A percentile compares a stretch with the other conserved stretches of the same genome.
Evolutionary conservation across 2,329 filamentous ascomycete genomes (phyloP).

Genomic region (Aspergillus novoparasiticus): DNA sequence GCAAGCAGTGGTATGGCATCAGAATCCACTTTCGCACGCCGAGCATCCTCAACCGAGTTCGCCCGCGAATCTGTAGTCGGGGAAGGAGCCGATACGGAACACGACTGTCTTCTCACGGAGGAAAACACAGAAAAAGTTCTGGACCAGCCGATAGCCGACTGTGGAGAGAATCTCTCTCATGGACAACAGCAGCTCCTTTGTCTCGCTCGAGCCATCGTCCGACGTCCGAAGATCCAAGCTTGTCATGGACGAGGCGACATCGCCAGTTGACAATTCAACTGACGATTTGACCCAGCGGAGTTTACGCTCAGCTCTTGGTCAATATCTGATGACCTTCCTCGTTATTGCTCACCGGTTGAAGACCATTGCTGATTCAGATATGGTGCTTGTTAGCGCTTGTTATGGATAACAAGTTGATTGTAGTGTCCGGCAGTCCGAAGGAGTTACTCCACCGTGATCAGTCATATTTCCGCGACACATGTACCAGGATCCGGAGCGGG

Average conservation of each 20-base stretch:
- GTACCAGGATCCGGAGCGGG: neutral
- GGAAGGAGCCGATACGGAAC: too few species aligned
- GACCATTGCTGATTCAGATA: slow-evolving; percentile 77
- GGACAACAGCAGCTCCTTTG: slow-evolving; percentile 37
- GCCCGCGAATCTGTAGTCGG: too few species aligned
- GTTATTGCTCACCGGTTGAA: slow-evolving; percentile 77
- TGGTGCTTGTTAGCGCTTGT: slow-evolving; percentile 74
- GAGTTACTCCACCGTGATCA: slow-evolving; percentile 47
- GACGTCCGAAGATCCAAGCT: slow-evolving; percentile 75
- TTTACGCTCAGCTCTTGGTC: slow-evolving; percentile 69
- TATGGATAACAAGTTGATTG: slow-evolving; percentile 66
- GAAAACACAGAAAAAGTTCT: too few species aligned
- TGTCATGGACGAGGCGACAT: slow-evolving; percentile 79
- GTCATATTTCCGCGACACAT: neutral
- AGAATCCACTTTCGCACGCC: neutral
- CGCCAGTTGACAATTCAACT: slow-evolving; percentile 75
- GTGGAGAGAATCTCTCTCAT: slow-evolving; percentile 25
- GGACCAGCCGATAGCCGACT: too few species aligned
- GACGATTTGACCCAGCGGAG: slow-evolving; percentile 73
- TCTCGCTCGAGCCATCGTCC: slow-evolving; percentile 57
- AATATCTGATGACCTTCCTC: slow-evolving; percentile 61
- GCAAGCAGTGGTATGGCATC: slow-evolving; percentile 60
- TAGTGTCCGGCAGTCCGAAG: slow-evolving; percentile 67
- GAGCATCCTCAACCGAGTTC: slow-evolving; percentile 33
- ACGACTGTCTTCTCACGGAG: too few species aligned